A percentile compares a stretch with the other conserved stretches of the same genome.
phyloP scores from a whole-genome alignment of 306 rosid genomes.

The cucumber (Cucumis sativus) region DNA sequence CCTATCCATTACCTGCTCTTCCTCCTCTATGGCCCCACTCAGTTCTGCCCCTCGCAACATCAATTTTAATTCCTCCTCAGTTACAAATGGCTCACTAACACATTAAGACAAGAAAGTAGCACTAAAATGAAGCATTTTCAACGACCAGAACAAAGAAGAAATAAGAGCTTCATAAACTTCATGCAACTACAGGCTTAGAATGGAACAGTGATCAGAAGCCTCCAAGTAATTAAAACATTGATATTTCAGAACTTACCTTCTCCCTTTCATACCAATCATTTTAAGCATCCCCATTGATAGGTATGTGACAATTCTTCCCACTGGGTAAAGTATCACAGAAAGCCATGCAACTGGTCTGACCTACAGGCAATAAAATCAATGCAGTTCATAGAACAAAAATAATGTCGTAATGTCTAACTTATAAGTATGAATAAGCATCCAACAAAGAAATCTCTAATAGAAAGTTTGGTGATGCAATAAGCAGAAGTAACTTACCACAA shows the following conservation, averaged over 20 bases:
- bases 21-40: constrained; percentile 99
- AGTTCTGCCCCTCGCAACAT: constrained; percentile 98
- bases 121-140: background rate
- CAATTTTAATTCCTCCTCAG: constrained; percentile 93
- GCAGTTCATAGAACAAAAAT: constrained; percentile 14
- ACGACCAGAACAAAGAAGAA: background rate
- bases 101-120: constrained; percentile 4
- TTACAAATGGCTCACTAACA: constrained; percentile 90
- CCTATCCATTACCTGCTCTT: constrained; percentile 73
- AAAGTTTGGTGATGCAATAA: background rate
- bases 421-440: background rate
- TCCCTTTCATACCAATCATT: constrained; percentile 91
- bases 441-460: background rate
- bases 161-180: background rate
- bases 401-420: background rate
- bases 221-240: constrained; percentile 1
- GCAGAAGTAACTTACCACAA: constrained; percentile 61
- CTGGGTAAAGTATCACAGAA: constrained; percentile 82
- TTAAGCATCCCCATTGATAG: constrained; percentile 97
- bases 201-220: background rate
- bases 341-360: constrained; percentile 99
- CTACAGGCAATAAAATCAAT: constrained; percentile 38
- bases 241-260: constrained; percentile 45
- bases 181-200: background rate
- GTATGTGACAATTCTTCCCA: constrained; percentile 82